Evolutionary conservation across 768 basidiomycete species (phyloP).

Genomic region (Lactifluus volemus): DNA sequence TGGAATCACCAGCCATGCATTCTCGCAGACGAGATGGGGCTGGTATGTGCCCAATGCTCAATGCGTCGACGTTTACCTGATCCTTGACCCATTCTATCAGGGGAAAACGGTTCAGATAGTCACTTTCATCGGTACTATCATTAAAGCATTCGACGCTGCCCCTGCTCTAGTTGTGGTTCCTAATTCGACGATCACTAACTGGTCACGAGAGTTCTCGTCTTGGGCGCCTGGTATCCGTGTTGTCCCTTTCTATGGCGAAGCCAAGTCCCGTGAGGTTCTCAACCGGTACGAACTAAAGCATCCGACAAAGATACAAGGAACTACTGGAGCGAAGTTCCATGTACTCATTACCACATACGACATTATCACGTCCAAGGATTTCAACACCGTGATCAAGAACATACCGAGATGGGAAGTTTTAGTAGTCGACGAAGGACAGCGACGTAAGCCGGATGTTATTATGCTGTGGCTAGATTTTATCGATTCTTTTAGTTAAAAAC

Average conservation of each 20-base stretch:
- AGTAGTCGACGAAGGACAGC: slow-evolving; percentile 89
- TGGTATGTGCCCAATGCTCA: slow-evolving; percentile 38
- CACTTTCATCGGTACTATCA: slow-evolving; percentile 67
- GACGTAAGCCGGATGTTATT: slow-evolving; percentile 46
- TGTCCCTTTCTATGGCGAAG: slow-evolving; percentile 81
- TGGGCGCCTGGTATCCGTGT: slow-evolving; percentile 72
- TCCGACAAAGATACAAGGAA: slow-evolving; percentile 27
- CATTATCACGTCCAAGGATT: slow-evolving; percentile 62
- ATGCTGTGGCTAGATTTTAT: slow-evolving; percentile 10
- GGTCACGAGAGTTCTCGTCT: slow-evolving; percentile 89
- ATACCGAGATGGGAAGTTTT: slow-evolving; percentile 92
- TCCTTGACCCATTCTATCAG: slow-evolving; percentile 29
- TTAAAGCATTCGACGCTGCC: slow-evolving; percentile 45
- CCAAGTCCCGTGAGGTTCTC: slow-evolving; percentile 70
- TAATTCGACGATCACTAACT: slow-evolving; percentile 92
- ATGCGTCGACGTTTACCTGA: not conserved
- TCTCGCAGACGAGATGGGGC: slow-evolving; percentile 96
- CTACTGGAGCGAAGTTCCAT: slow-evolving; percentile 63
- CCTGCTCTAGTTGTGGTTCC: slow-evolving; percentile 91
- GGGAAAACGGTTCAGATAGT: slow-evolving; percentile 92
- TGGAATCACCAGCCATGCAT: slow-evolving; percentile 79
- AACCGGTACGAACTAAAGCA: slow-evolving; percentile 77
- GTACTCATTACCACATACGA: slow-evolving; percentile 94
- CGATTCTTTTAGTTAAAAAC: slow-evolving; percentile 58
- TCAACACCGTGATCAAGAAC: slow-evolving; percentile 62